Base-by-base conservation (phyloP, 202 grass and related monocot species). In the Hordeum pubiflorum region DNA sequence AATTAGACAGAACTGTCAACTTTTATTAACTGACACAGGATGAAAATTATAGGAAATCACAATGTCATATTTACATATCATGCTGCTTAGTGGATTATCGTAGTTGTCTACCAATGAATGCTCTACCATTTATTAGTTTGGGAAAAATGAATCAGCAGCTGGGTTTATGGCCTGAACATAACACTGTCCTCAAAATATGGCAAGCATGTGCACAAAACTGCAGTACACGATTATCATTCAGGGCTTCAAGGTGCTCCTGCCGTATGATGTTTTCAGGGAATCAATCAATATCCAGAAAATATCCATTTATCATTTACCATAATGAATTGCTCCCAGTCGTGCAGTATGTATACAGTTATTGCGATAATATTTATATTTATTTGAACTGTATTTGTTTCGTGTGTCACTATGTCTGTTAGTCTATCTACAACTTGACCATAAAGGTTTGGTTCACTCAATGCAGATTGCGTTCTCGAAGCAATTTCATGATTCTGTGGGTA, bases 401-500 rank as follows among this genome's bases (percentile, higher is more conserved):
- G 4, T 63, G 34, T 31, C 11, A 63, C 44, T 72, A 24, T 41
- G 21, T 86, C 17, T 32, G 5, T 2, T 59, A 59, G 14, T 38
- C 65, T 41, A 69, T 69, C 37, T 52, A 74, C 21, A 37, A 74
- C 36, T 87, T 81, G 59, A 78, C 9, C 3, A 74, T 72, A 75
- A 22, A 13, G 77, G 4, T 58, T 83, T 78, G 31, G 69, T 85
- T 69, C 24, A 57, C 57, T 20, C 67, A 64, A 83, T 94, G 84
- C 79, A 99, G 96, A 88, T 88, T 70, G 73, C 90, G 38, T 96
- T 99, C 69, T 34, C 83, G 61, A 99, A 93, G 78, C 96, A 99
- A 62, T 99, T 99, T 87, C 78, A 87, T 60, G 48, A 86, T 36
- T 99, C 96, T 24, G 92, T 99, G 65, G 90, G 82, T 79, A 99